Base-by-base conservation (phyloP, 441 rosid genomes). In the Caryocar brasiliense region DNA sequence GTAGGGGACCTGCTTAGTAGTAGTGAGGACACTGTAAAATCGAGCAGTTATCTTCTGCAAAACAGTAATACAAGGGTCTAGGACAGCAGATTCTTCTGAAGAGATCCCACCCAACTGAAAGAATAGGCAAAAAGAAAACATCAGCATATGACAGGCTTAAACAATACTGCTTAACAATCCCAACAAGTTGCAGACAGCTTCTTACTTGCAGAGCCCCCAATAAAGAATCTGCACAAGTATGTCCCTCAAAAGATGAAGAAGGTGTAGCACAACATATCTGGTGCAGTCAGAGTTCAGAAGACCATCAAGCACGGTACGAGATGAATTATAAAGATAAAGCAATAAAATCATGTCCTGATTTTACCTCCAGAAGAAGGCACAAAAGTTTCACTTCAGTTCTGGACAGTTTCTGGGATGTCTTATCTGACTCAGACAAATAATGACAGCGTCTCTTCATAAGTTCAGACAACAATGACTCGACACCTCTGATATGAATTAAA, bases 331-430 rank as follows among this genome's bases (percentile, higher is more conserved):
- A 33, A 50, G 22, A 24, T 27, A 3, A 25, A 17, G 29, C 18
- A 15, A 26, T 6, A 28, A 19, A 2, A 11, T 24, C 43, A 11
- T 32, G 24, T 29, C 18, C 2, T 33, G 15, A 43, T 48, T 41
- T 70, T 67, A 94, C 98, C 87, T 86, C 96, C 79, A 94, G 68
- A 65, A 94, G 74, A 74, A 85, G 72, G 75, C 96, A 90, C 55
- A 94, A 59, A 49, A 85, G 77, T 55, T 76, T 61, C 52, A 83
- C 72, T 66, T 86, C 99, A 26, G 50, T 52, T 59, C 67, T 69
- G 42, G 90, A 81, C 56, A 94, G 52, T 60, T 78, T 73, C 63
- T 51, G 65, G 59, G 54, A 68, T 26, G 80, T 70, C 59, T 64
- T 64, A 22, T 73, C 77, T 54, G 30, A 58, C 62, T 73, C 74